Conservation (phyloP, 2,329 filamentous ascomycete species). For the Drechslerella dactyloides region DNA sequence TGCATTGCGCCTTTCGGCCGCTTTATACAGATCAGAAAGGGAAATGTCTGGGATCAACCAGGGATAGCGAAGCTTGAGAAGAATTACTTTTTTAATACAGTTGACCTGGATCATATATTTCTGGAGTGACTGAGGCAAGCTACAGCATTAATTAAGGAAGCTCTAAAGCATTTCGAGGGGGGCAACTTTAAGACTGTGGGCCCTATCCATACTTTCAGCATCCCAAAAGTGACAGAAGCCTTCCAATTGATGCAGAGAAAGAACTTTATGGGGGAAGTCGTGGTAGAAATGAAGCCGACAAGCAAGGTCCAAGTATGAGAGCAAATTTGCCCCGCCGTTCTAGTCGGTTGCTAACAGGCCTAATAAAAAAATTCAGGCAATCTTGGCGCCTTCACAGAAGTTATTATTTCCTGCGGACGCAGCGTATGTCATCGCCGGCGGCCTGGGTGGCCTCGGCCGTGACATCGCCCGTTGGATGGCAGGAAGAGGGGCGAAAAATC, state of each 20-base stretch:
- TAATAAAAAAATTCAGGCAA: conserved; percentile 2
- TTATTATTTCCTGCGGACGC: conserved; percentile 52
- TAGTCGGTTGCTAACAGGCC: neutral
- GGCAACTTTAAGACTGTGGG: conserved; percentile 54
- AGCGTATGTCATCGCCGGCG: conserved; percentile 66
- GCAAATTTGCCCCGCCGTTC: neutral
- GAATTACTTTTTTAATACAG: conserved; percentile 50
- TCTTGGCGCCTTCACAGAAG: conserved; percentile 8
- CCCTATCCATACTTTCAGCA: conserved; percentile 54
- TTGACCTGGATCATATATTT: conserved; percentile 26
- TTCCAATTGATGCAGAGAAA: conserved; percentile 61
- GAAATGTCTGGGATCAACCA: conserved; percentile 59
- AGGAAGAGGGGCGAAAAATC: conserved; percentile 62
- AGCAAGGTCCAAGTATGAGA: conserved; percentile 3
- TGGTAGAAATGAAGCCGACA: conserved; percentile 51
- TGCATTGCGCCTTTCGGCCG: conserved; percentile 60
- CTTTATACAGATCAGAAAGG: conserved; percentile 62
- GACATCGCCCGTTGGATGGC: conserved; percentile 64
- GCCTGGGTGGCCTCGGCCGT: conserved; percentile 66
- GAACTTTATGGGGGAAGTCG: conserved; percentile 61
- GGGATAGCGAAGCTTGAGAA: conserved; percentile 61
- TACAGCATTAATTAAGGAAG: conserved; percentile 12
- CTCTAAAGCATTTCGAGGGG: conserved; percentile 13
- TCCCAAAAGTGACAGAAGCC: conserved; percentile 57
- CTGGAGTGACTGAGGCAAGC: conserved; percentile 3